Evolutionary conservation across 1,284 basidiomycete genomes (phyloP).

Genomic region (Leccinum pallidistipes): DNA sequence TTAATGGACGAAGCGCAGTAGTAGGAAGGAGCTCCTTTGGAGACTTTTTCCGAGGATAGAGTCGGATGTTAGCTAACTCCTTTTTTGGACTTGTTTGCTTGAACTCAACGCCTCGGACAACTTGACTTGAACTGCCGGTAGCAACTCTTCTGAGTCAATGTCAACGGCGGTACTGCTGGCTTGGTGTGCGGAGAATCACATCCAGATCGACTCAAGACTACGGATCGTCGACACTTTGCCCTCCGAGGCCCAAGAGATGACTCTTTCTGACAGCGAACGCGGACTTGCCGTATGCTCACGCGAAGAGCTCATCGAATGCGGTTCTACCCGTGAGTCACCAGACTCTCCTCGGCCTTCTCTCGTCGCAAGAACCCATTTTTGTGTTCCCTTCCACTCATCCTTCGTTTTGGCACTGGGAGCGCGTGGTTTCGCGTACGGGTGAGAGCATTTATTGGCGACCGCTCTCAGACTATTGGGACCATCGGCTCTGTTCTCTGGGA

Average conservation of each 20-base stretch:
- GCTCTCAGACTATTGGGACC: neutral
- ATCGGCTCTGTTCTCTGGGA: slow-evolving; percentile 1
- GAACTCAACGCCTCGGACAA: slow-evolving; percentile 23
- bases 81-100: slow-evolving; percentile 19
- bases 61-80: slow-evolving; percentile 23
- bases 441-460: neutral
- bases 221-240: slow-evolving; percentile 30
- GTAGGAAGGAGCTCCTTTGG: neutral
- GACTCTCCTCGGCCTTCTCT: slow-evolving; percentile 11
- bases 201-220: slow-evolving; percentile 49
- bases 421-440: slow-evolving; percentile 4
- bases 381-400: slow-evolving; percentile 3
- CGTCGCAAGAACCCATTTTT: neutral
- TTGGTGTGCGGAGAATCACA: slow-evolving; percentile 48
- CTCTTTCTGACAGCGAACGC: slow-evolving; percentile 19
- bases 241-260: slow-evolving; percentile 3
- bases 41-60: slow-evolving; percentile 1
- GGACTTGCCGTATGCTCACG: slow-evolving; percentile 44
- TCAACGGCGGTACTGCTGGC: slow-evolving; percentile 32
- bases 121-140: neutral
- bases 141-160: slow-evolving; percentile 13
- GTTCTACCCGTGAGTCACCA: slow-evolving; percentile 41
- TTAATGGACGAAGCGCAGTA: slow-evolving; percentile 1
- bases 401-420: neutral
- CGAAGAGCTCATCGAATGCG: slow-evolving; percentile 37